Conservation (phyloP, 371 early-diverging fungal species). For the Circinella minor region DNA sequence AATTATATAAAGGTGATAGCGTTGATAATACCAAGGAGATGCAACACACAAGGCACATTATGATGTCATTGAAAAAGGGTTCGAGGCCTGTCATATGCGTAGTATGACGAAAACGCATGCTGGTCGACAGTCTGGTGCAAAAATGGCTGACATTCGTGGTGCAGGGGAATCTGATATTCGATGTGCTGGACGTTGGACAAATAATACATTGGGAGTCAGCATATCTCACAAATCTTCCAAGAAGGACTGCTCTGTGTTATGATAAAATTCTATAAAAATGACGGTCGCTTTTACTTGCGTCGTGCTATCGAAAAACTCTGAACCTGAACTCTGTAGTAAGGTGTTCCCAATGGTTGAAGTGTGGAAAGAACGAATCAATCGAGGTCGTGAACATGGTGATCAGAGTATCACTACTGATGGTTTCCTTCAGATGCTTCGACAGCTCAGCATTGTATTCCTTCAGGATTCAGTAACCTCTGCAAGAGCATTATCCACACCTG, state of each 20-base stretch:
- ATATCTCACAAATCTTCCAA: slow-evolving; percentile 1
- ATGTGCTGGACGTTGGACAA: slow-evolving; percentile 4
- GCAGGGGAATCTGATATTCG: background rate
- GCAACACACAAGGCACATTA: too few species aligned
- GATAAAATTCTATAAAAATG: background rate
- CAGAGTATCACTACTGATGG: background rate
- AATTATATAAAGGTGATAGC: too few species aligned
- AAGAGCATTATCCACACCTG: background rate
- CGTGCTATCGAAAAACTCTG: background rate
- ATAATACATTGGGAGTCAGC: background rate
- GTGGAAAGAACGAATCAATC: background rate
- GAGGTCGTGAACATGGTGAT: background rate
- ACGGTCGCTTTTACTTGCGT: background rate
- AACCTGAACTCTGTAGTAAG: background rate
- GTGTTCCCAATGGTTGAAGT: background rate
- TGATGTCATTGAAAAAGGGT: too few species aligned
- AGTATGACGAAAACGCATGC: background rate
- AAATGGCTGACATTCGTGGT: background rate
- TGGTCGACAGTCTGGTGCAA: background rate
- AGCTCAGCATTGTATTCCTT: background rate
- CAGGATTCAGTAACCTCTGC: background rate
- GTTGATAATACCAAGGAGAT: too few species aligned
- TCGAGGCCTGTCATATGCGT: background rate
- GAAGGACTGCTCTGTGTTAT: background rate
- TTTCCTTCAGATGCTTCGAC: background rate